These are phyloP conservation scores for Colletotrichum paranaense DNA, from an alignment of 2,329 filamentous ascomycete species.

Conservation along the genomic window DNA sequence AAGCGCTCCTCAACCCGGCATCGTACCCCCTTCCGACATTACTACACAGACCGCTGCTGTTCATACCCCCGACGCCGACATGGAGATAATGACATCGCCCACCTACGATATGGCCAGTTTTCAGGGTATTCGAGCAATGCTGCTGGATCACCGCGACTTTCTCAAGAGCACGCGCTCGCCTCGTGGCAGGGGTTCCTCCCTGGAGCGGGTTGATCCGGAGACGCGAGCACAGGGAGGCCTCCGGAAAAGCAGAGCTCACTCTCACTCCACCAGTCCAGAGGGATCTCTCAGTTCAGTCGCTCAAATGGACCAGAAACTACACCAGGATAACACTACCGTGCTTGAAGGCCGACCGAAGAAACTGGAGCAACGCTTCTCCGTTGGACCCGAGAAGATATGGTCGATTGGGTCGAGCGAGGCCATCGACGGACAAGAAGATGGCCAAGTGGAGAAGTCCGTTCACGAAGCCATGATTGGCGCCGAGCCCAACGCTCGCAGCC, in stretches of 20 bases:
- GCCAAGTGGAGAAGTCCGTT: slow-evolving; percentile 74
- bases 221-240: slow-evolving; percentile 38
- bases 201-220: slow-evolving; percentile 50
- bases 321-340: slow-evolving; percentile 35
- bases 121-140: slow-evolving; percentile 48
- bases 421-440: slow-evolving; percentile 57
- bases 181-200: slow-evolving; percentile 40
- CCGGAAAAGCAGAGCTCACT: slow-evolving; percentile 36
- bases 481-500: slow-evolving; percentile 73
- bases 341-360: slow-evolving; percentile 49
- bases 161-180: slow-evolving; percentile 41
- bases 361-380: slow-evolving; percentile 54
- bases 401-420: slow-evolving; percentile 68
- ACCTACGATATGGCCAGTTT: slow-evolving; percentile 47
- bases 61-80: slow-evolving; percentile 39
- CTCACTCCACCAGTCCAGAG: slow-evolving; percentile 41
- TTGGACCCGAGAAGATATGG: slow-evolving; percentile 69
- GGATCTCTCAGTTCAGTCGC: slow-evolving; percentile 39
- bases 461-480: slow-evolving; percentile 69
- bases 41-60: not conserved
- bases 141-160: slow-evolving; percentile 49
- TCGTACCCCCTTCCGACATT: slow-evolving; percentile 43
- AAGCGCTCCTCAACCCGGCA: slow-evolving; percentile 42
- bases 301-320: slow-evolving; percentile 30
- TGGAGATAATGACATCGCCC: slow-evolving; percentile 44